Base-by-base conservation (phyloP, 2,329 filamentous ascomycete species). In the Cadophora gregata region DNA sequence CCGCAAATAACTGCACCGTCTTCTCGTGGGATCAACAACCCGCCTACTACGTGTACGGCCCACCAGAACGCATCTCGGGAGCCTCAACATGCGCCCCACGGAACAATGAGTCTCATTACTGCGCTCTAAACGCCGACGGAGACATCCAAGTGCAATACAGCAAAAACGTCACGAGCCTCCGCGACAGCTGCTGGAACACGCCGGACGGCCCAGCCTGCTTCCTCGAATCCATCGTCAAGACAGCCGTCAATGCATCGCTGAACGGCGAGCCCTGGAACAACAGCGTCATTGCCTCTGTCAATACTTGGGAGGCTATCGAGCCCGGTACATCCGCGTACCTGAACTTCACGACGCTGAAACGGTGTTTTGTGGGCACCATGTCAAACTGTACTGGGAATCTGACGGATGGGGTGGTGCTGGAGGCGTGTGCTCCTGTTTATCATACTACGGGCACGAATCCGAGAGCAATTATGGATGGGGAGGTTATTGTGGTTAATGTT, bases 81-180 rank as follows among this genome's bases (percentile, higher is more conserved):
- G 55, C 33, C 31, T 7, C n/a, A 58, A 58, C 55, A 58, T 42
- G 55, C 33, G 31, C 55, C 38, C n/a, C 55, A 10, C 36, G 21
- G 4, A 58, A 38, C 9, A 58, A 58, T 21, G 29, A 58, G 16
- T 38, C 55, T 1, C 31, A 58, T 14, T 58, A 42, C 21, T 58
- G 33, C n/a, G 33, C 31, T 2, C 31, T 58, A 31, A 58, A 33
- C 38, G 55, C 31, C 21, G 31, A 58, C 21, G 55, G 55, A n/a
- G 55, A 58, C 33, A 58, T 58, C 21, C 55, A 58, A 36, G 55
- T 58, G 3, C 55, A 36, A 5, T 58, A 42, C 31, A 58, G 31
- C 33, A 58, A 25, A 7, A 58, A 58, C 21, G 21, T 25, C 31
- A 58, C 31, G 21, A 16, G 6, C 10, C 4, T 58, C 31, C 8